phyloP scores from a whole-genome alignment of 2,329 filamentous ascomycete genomes.

The Fusarium cyanostomum region DNA sequence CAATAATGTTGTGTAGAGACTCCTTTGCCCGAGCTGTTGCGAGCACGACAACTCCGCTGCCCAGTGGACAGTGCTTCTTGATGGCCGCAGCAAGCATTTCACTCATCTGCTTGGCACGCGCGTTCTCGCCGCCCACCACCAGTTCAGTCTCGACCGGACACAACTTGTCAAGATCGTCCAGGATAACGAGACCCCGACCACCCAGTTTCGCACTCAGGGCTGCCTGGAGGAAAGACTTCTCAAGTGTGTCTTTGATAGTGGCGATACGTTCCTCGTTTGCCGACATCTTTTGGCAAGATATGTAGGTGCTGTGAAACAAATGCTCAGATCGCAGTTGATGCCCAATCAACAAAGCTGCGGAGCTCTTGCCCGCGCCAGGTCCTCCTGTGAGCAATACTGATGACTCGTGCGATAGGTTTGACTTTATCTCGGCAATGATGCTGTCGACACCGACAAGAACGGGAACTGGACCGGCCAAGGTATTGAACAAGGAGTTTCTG shows the following conservation, averaged over 20 bases:
- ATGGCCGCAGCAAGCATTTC: not conserved
- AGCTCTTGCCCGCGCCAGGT: not conserved
- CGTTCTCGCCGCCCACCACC: not conserved
- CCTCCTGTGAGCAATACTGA: slow-evolving; percentile 1
- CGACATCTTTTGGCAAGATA: not conserved
- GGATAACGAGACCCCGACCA: not conserved
- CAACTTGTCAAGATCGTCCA: not conserved
- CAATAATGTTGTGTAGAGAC: not conserved
- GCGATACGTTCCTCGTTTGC: not conserved
- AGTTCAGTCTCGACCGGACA: not conserved
- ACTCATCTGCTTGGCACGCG: not conserved
- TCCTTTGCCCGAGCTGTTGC: not conserved
- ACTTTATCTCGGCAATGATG: not conserved
- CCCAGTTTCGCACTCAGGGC: not conserved
- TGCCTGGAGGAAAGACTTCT: not conserved
- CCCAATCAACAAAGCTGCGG: not conserved
- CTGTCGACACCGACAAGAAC: not conserved
- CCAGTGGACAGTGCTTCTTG: not conserved
- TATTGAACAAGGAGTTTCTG: not conserved
- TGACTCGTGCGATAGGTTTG: not conserved
- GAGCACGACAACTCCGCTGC: not conserved
- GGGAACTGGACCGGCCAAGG: not conserved
- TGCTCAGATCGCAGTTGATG: not conserved
- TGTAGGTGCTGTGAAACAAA: not conserved
- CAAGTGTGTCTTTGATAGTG: not conserved